phyloP scores from a whole-genome alignment of 2,329 filamentous ascomycete species.

The Claviceps monticola region DNA sequence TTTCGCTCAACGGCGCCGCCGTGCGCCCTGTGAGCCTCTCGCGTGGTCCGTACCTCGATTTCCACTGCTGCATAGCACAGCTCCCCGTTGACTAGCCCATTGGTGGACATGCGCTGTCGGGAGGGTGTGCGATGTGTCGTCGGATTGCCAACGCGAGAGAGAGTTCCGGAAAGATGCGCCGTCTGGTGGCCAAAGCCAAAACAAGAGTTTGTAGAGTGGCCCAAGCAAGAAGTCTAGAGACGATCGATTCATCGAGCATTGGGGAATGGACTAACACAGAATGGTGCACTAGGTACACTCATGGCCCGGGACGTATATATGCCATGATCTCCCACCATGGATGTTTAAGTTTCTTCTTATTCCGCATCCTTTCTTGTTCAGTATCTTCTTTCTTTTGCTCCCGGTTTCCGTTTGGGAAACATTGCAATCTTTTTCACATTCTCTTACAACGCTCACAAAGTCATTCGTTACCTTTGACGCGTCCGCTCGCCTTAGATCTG shows the following conservation, averaged over 20 bases:
- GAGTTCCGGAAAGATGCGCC: too few relatives aligned
- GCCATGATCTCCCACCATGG: background rate
- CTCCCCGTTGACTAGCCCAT: background rate
- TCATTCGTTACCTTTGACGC: constrained; percentile 42
- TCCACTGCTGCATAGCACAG: background rate
- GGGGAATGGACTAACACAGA: too few relatives aligned
- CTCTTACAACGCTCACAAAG: constrained; percentile 21
- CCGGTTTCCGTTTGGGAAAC: constrained; percentile 12
- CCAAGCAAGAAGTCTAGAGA: too few relatives aligned
- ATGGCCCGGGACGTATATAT: constrained; percentile 2
- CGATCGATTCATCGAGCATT: too few relatives aligned
- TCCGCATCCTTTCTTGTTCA: background rate
- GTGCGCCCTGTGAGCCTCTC: background rate
- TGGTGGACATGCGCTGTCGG: background rate
- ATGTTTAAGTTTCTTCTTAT: background rate
- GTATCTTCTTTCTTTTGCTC: constrained; percentile 2
- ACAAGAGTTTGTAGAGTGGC: too few relatives aligned
- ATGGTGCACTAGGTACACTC: background rate
- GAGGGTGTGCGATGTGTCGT: background rate
- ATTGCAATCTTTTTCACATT: background rate
- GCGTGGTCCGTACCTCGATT: background rate
- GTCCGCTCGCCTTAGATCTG: constrained; percentile 2
- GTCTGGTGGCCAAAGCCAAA: too few relatives aligned
- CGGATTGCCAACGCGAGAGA: too few relatives aligned
- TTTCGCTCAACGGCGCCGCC: background rate